These are phyloP conservation scores for Mycena galopus DNA, from an alignment of 768 basidiomycete species.

Conservation along the genomic window DNA sequence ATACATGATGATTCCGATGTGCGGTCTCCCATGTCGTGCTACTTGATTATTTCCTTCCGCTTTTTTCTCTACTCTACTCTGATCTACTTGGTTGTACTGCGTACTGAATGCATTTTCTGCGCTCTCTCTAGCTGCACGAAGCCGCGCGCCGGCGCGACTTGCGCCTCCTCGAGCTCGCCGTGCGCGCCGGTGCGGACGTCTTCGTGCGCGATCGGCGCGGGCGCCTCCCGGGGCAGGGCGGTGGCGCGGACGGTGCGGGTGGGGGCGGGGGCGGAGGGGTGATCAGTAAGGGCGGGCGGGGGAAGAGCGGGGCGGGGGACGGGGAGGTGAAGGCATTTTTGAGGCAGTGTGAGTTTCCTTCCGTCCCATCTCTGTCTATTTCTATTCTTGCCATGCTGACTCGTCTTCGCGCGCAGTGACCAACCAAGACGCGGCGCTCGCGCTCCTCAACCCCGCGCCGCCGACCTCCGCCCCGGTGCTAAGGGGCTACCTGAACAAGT, in stretches of 20 bases:
- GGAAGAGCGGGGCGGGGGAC: constrained; percentile 73
- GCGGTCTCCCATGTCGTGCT: too few relatives aligned
- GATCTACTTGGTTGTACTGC: too few relatives aligned
- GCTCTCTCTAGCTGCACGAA: constrained; percentile 83
- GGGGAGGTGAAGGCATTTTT: constrained; percentile 90
- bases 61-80: background rate
- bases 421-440: constrained; percentile 83
- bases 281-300: constrained; percentile 60
- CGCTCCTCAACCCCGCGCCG: constrained; percentile 65
- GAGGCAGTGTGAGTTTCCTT: constrained; percentile 75
- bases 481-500: constrained; percentile 90
- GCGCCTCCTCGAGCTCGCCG: constrained; percentile 83
- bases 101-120: background rate
- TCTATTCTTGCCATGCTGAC: background rate
- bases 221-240: constrained; percentile 26
- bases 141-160: constrained; percentile 87
- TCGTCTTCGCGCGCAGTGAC: constrained; percentile 63
- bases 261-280: constrained; percentile 56
- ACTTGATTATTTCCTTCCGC: too few relatives aligned
- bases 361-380: background rate
- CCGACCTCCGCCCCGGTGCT: constrained; percentile 63
- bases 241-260: constrained; percentile 57
- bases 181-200: constrained; percentile 89
- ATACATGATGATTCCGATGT: too few relatives aligned
- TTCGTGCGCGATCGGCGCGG: constrained; percentile 46